These are phyloP conservation scores for Boletus subparvulus DNA, from an alignment of 768 basidiomycete genomes.

Conservation along the genomic window DNA sequence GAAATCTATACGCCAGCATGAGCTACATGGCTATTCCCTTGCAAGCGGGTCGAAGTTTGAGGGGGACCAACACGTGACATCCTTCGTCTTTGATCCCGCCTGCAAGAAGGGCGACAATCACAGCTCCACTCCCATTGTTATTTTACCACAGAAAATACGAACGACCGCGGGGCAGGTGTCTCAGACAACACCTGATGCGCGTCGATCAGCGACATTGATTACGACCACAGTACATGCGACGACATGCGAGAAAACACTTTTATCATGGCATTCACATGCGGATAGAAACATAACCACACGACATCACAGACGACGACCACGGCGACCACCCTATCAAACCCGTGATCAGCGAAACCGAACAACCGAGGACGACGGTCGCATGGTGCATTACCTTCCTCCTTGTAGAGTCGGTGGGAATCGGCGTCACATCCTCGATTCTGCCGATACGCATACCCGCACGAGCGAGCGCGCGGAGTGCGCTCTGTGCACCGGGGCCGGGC, in stretches of 20 bases:
- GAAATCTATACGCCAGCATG: conserved; percentile 54
- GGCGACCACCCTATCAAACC: conserved; percentile 83
- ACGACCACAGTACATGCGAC: conserved; percentile 36
- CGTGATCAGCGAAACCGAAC: background rate
- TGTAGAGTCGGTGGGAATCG: conserved; percentile 95
- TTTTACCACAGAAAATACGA: conserved; percentile 13
- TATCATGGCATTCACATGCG: conserved; percentile 13
- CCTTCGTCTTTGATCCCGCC: background rate
- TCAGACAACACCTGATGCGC: conserved; percentile 65
- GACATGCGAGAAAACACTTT: conserved; percentile 26
- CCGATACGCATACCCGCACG: conserved; percentile 98
- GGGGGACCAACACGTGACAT: background rate
- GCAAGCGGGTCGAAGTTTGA: background rate
- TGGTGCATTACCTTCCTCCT: conserved; percentile 77
- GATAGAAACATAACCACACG: conserved; percentile 10
- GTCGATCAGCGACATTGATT: conserved; percentile 78
- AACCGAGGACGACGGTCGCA: background rate
- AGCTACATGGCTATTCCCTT: conserved; percentile 39
- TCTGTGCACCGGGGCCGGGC: conserved; percentile 97
- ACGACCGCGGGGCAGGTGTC: conserved; percentile 80
- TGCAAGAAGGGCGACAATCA: too few species aligned
- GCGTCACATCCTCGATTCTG: conserved; percentile 97
- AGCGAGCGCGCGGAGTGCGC: conserved; percentile 95
- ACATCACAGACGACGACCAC: conserved; percentile 89
- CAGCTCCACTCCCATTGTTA: background rate